A percentile compares a stretch with the other conserved stretches of the same genome.
Evolutionary conservation across 2,329 filamentous ascomycete species (phyloP).

Genomic region (Fusarium siculi): DNA sequence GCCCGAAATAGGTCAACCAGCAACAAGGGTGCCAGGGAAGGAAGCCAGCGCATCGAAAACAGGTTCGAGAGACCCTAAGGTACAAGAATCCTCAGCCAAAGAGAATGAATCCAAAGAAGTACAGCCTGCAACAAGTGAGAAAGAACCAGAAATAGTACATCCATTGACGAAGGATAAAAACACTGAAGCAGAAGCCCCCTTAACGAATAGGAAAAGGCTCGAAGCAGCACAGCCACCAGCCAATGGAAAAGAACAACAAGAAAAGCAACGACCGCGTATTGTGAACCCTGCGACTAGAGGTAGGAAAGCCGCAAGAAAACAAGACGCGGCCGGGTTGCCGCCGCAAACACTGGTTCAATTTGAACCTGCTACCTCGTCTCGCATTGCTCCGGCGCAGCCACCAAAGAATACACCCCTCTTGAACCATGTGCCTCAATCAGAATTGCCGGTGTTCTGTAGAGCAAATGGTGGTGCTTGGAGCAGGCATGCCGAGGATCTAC

Average conservation of each 20-base stretch:
- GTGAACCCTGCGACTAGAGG: slow-evolving; percentile 63
- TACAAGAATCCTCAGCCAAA: neutral
- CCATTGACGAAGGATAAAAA: neutral
- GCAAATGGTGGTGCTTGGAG: slow-evolving; percentile 74
- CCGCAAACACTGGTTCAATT: slow-evolving; percentile 56
- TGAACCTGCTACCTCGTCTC: slow-evolving; percentile 41
- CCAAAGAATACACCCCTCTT: neutral
- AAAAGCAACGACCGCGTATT: slow-evolving; percentile 42
- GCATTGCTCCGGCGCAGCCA: neutral
- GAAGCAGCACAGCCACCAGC: neutral
- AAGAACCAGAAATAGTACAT: neutral
- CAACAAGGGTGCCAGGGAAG: neutral
- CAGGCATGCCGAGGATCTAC: slow-evolving; percentile 73
- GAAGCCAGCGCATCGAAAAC: neutral
- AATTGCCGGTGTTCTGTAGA: slow-evolving; percentile 57
- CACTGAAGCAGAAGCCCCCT: neutral
- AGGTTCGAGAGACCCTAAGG: neutral
- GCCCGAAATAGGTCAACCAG: neutral
- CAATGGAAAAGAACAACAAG: slow-evolving; percentile 15
- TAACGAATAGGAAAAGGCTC: neutral
- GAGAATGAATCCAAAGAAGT: neutral
- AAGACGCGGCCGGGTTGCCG: slow-evolving; percentile 61
- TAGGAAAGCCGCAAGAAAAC: slow-evolving; percentile 62
- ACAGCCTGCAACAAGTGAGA: neutral
- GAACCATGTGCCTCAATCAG: slow-evolving; percentile 3